These are phyloP conservation scores for Nemania sp. DNA, from an alignment of 2,329 filamentous ascomycete species.

Conservation along the genomic window DNA sequence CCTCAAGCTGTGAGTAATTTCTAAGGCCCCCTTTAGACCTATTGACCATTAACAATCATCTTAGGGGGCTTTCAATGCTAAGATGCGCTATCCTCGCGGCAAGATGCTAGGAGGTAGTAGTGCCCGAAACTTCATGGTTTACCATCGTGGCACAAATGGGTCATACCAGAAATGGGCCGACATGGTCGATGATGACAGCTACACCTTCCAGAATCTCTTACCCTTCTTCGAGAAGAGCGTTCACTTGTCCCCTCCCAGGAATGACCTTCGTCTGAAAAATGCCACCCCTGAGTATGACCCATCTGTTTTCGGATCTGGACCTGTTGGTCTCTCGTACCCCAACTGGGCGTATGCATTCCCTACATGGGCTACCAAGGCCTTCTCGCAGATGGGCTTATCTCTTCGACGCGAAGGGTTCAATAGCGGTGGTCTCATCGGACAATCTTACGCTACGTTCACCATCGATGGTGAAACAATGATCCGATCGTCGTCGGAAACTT, in stretches of 20 bases:
- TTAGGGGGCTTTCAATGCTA: neutral
- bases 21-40: neutral
- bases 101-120: neutral
- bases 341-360: neutral
- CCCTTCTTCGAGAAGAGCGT: constrained; percentile 5
- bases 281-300: neutral
- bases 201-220: constrained; percentile 14
- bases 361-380: neutral
- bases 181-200: constrained; percentile 13
- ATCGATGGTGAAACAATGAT: neutral
- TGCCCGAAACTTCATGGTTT: constrained; percentile 19
- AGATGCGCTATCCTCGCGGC: constrained; percentile 1
- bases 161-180: constrained; percentile 20
- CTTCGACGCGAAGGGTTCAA: neutral
- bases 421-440: neutral
- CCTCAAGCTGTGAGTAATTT: constrained; percentile 6
- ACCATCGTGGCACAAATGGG: constrained; percentile 2
- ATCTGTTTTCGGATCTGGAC: neutral
- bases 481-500: neutral
- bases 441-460: neutral
- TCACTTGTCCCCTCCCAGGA: neutral
- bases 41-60: neutral
- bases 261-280: neutral
- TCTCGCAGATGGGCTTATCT: neutral
- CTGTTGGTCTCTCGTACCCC: neutral